Percentiles rank a stretch among this genome's conserved stretches.
phyloP scores from a whole-genome alignment of 495 filamentous ascomycete genomes.

The Aspergillus saccharolyticus region DNA sequence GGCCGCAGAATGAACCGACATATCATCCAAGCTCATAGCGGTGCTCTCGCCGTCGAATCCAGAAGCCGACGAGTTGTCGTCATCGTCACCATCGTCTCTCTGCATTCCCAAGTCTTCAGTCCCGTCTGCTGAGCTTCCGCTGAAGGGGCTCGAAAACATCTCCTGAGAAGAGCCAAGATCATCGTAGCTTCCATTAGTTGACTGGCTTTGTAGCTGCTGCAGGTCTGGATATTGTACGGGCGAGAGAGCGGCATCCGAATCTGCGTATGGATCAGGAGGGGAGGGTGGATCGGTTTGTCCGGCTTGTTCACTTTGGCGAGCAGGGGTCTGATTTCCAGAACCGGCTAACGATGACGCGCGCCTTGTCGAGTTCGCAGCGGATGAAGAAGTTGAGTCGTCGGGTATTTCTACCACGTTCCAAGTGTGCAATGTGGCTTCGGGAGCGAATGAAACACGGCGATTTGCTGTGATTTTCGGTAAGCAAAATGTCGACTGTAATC shows the following conservation, averaged over 20 bases:
- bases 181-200: slow-evolving; percentile 18
- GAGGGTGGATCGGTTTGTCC: slow-evolving; percentile 44
- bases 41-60: slow-evolving; percentile 68
- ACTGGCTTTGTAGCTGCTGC: slow-evolving; percentile 44
- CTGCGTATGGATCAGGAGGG: slow-evolving; percentile 57
- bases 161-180: slow-evolving; percentile 38
- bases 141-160: slow-evolving; percentile 75
- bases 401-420: slow-evolving; percentile 92
- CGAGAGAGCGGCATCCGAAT: slow-evolving; percentile 54
- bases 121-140: slow-evolving; percentile 56
- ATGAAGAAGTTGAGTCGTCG: slow-evolving; percentile 82
- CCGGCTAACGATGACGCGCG: slow-evolving; percentile 59
- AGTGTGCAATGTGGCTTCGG: slow-evolving; percentile 94
- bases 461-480: slow-evolving; percentile 51
- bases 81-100: slow-evolving; percentile 51
- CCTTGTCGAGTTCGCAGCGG: slow-evolving; percentile 65
- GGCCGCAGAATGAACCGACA: slow-evolving; percentile 59
- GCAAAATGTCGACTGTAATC: background rate
- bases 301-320: slow-evolving; percentile 41
- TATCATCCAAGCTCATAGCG: slow-evolving; percentile 68
- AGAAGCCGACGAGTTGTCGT: slow-evolving; percentile 41
- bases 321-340: slow-evolving; percentile 36
- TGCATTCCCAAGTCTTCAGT: slow-evolving; percentile 52
- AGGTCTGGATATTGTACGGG: slow-evolving; percentile 65
- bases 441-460: slow-evolving; percentile 93